These are phyloP conservation scores for Musa itinerans DNA, from an alignment of 176 grass and related monocot genomes.

Conservation along the genomic window DNA sequence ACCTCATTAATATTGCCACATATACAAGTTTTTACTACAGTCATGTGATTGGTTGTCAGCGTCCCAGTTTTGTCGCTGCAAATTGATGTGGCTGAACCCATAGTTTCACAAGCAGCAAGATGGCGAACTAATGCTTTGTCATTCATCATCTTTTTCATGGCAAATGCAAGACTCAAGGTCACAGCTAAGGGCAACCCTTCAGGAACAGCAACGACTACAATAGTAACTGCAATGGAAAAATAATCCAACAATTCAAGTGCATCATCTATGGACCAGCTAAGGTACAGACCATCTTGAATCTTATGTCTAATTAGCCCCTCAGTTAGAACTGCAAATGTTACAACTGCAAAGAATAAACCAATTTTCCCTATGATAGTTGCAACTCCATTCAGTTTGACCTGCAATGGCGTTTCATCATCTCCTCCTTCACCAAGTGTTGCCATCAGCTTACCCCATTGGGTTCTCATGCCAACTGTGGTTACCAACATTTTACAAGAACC, in stretches of 20 bases:
- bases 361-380: conserved; percentile 85
- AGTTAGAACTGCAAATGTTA: conserved; percentile 87
- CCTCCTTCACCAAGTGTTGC: conserved; percentile 89
- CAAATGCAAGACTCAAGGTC: conserved; percentile 89
- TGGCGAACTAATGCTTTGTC: conserved; percentile 86
- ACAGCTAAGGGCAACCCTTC: conserved; percentile 95
- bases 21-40: conserved; percentile 85
- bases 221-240: conserved; percentile 96
- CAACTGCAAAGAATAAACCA: conserved; percentile 85
- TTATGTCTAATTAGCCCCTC: conserved; percentile 57
- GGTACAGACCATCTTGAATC: conserved; percentile 27
- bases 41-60: conserved; percentile 92
- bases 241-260: conserved; percentile 71
- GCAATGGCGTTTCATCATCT: conserved; percentile 93
- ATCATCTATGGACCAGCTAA: conserved; percentile 83
- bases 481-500: conserved; percentile 89
- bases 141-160: conserved; percentile 99
- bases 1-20: conserved; percentile 60
- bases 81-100: conserved; percentile 94
- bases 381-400: conserved; percentile 73
- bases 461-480: conserved; percentile 92
- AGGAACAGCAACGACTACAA: conserved; percentile 95
- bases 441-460: conserved; percentile 97
- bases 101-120: conserved; percentile 95
- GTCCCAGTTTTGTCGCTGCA: conserved; percentile 98